Base-by-base conservation (phyloP, 1,139 yeast species). In the Kodamaea derodonti region DNA sequence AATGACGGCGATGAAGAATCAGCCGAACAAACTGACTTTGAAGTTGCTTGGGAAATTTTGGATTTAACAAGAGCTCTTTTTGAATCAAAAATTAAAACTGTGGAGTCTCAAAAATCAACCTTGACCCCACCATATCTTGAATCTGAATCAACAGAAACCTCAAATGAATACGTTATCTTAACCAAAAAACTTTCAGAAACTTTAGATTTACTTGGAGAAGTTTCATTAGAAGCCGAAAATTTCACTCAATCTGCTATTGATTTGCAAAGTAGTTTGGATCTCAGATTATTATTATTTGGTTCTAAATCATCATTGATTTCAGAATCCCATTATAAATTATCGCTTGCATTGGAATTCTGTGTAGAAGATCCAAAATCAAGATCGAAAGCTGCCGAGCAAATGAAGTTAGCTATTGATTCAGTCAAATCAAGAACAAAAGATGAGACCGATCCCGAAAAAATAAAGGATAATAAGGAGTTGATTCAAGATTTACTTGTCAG, bases 121-220 rank as follows among this genome's bases (percentile, higher is more conserved):
- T 31, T 38, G 11, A 43, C 44, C 7, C 34, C 35, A 1, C 77
- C 78, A 14, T 66, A 60, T 39, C 52, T 70, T 32, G 40, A 48
- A 26, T 46, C 62, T 4, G 71, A 68, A 16, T 58, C 56, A 13
- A 65, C 58, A 14, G 58, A 54, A 12, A 50, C 63, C 2, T 39
- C 49, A 5, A 60, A 68, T 40, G 60, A 60, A 28, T 57, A 56
- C 35, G 58, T 69, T 7, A 60, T 55, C 18, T 46, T 66, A 25
- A 62, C 69, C 38, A 66, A 69, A 46, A 81, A 78, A 46, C 65
- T 90, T 22, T 79, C 94, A 0, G 94, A 86, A 39, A 77, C 83
- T 1, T 84, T 80, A 51, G 94, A 84, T 51, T 59, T 90, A 7
- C 66, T 88, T 14, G 97, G 97, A 15, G 97, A 92, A 54, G 84